Conservation (phyloP, 2,329 filamentous ascomycete species). For the Aspergillus fructus region DNA sequence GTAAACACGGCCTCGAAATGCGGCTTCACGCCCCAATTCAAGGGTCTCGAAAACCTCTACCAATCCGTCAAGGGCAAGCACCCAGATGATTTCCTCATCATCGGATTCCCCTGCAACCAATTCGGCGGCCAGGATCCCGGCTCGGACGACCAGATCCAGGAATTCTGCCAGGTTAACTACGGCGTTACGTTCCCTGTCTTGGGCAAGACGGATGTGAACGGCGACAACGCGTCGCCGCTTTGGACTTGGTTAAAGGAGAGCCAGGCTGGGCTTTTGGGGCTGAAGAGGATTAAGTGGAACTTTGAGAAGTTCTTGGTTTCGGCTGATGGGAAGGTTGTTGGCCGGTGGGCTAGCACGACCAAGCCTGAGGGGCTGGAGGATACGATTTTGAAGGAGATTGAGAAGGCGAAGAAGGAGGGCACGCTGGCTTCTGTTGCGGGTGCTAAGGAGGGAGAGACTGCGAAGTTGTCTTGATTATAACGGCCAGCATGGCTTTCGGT, state of each 20-base stretch:
- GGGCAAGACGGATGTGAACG: slow-evolving; percentile 93
- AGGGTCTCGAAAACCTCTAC: slow-evolving; percentile 86
- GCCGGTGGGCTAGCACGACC: slow-evolving; percentile 81
- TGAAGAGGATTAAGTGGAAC: slow-evolving; percentile 98
- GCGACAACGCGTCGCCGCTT: slow-evolving; percentile 73
- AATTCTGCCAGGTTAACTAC: slow-evolving; percentile 90
- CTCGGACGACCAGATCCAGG: slow-evolving; percentile 74
- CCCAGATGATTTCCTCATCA: slow-evolving; percentile 75
- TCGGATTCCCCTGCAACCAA: slow-evolving; percentile 99
- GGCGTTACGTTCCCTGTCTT: slow-evolving; percentile 89
- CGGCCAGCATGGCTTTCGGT: background rate
- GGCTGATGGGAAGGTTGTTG: slow-evolving; percentile 79
- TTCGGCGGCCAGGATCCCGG: slow-evolving; percentile 90
- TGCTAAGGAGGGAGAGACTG: slow-evolving; percentile 19
- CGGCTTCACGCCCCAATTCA: slow-evolving; percentile 96
- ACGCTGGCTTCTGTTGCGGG: slow-evolving; percentile 24
- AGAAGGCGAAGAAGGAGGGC: slow-evolving; percentile 49
- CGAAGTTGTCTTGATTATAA: slow-evolving; percentile 22
- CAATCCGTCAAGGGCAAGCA: slow-evolving; percentile 69
- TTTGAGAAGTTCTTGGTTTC: slow-evolving; percentile 98
- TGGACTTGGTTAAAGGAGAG: slow-evolving; percentile 71
- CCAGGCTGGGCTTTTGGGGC: slow-evolving; percentile 78
- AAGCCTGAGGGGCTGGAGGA: slow-evolving; percentile 81
- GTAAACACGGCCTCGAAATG: slow-evolving; percentile 99
- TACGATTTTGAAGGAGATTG: slow-evolving; percentile 72